Evolutionary conservation across 805 yeast species (phyloP).

Genomic region (Starmerella kuoi): DNA sequence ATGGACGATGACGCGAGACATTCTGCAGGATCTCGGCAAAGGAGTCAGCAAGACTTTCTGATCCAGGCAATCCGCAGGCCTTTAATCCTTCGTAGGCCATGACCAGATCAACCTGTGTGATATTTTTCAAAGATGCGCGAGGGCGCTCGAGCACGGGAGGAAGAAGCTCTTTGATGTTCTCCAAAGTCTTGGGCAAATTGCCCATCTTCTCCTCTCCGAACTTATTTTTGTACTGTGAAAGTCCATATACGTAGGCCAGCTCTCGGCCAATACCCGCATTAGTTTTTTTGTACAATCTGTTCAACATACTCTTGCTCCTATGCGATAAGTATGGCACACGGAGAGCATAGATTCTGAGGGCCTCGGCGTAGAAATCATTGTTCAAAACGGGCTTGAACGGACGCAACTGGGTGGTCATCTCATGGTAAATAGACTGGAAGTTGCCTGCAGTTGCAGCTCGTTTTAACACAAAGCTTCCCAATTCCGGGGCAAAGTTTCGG

Average conservation of each 20-base stretch:
- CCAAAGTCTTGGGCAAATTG: slow-evolving; percentile 1
- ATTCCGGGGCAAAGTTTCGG: slow-evolving; percentile 16
- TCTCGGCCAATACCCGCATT: slow-evolving; percentile 13
- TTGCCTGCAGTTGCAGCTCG: slow-evolving; percentile 23
- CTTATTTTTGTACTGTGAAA: slow-evolving; percentile 12
- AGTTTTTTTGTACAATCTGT: slow-evolving; percentile 11
- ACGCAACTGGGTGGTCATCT: slow-evolving; percentile 3
- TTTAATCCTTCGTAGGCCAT: slow-evolving; percentile 10
- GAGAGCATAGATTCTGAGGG: slow-evolving; percentile 20
- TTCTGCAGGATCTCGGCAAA: slow-evolving; percentile 1
- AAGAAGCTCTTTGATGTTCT: neutral
- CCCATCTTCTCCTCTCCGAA: slow-evolving; percentile 9
- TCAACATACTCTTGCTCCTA: slow-evolving; percentile 12
- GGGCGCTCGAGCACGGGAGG: slow-evolving; percentile 1
- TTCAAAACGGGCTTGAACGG: slow-evolving; percentile 4
- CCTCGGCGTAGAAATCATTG: slow-evolving; percentile 16
- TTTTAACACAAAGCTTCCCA: slow-evolving; percentile 20
- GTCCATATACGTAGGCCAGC: slow-evolving; percentile 16
- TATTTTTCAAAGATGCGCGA: slow-evolving; percentile 1
- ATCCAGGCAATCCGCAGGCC: slow-evolving; percentile 5
- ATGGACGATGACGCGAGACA: slow-evolving; percentile 9
- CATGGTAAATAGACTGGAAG: slow-evolving; percentile 10
- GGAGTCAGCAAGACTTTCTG: neutral
- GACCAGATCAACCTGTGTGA: slow-evolving; percentile 6
- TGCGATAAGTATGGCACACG: slow-evolving; percentile 14